Conservation (phyloP, 306 rosid genomes). For the Lathyrus tuberosus region DNA sequence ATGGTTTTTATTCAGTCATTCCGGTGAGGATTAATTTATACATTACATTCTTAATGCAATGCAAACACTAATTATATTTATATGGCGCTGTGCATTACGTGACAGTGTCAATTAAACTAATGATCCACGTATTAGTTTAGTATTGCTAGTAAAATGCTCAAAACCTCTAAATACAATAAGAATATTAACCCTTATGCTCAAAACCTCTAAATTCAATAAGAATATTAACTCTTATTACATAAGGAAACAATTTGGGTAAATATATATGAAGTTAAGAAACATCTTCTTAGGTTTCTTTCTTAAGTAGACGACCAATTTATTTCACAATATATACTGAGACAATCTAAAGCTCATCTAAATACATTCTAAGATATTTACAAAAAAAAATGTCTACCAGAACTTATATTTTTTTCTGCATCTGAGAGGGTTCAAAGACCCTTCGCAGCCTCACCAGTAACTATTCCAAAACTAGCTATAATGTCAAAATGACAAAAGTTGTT, state of each 20-base stretch:
- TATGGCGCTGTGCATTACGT: slow-evolving; percentile 8
- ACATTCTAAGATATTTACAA: background rate
- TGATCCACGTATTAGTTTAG: slow-evolving; percentile 4
- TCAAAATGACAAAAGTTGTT: slow-evolving; percentile 1
- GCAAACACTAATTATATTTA: slow-evolving; percentile 26
- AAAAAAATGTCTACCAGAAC: background rate
- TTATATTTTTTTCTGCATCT: background rate
- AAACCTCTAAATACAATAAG: slow-evolving; percentile 10
- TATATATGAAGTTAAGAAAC: slow-evolving; percentile 9
- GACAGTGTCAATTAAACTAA: background rate
- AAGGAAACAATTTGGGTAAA: background rate
- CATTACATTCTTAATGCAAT: slow-evolving; percentile 26
- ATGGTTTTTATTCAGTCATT: slow-evolving; percentile 90
- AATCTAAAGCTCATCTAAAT: slow-evolving; percentile 15
- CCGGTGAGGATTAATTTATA: slow-evolving; percentile 61
- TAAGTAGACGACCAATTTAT: slow-evolving; percentile 16
- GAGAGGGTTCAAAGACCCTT: slow-evolving; percentile 8
- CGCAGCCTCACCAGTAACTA: background rate
- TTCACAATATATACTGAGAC: slow-evolving; percentile 3
- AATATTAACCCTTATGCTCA: background rate
- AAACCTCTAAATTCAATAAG: no score
- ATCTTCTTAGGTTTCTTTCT: slow-evolving; percentile 17
- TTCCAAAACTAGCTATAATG: background rate
- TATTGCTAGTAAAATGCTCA: background rate
- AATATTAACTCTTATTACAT: background rate